These are phyloP conservation scores for Boletellus deceptivus DNA, from an alignment of 1,284 basidiomycete species.

Conservation along the genomic window DNA sequence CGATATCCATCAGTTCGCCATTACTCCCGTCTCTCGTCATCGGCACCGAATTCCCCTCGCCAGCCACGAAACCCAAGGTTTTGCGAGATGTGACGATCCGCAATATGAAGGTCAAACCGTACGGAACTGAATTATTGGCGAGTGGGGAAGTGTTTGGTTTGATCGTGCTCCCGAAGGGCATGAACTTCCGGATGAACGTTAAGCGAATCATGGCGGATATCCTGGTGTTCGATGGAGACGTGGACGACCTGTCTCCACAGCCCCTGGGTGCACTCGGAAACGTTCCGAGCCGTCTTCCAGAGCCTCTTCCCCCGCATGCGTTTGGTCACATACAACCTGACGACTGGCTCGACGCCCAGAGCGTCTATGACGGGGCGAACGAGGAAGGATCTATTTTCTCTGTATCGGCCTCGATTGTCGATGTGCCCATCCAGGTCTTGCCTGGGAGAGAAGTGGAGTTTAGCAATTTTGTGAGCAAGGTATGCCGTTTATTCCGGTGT, in stretches of 20 bases:
- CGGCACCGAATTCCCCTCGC: conserved; percentile 59
- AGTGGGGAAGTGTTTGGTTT: conserved; percentile 64
- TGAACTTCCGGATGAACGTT: conserved; percentile 61
- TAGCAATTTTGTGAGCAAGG: conserved; percentile 71
- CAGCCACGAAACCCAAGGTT: conserved; percentile 57
- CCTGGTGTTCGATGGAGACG: conserved; percentile 69
- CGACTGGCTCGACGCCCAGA: conserved; percentile 61
- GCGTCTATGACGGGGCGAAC: conserved; percentile 41
- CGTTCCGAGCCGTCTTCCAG: conserved; percentile 48
- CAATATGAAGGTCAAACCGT: conserved; percentile 67
- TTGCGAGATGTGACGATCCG: conserved; percentile 67
- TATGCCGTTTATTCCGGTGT: conserved; percentile 24
- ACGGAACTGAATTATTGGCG: conserved; percentile 52
- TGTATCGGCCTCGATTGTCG: conserved; percentile 61
- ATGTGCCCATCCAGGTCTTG: conserved; percentile 71
- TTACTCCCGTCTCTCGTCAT: conserved; percentile 49
- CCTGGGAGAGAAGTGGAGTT: conserved; percentile 73
- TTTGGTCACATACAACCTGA: conserved; percentile 71
- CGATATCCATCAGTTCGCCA: conserved; percentile 56
- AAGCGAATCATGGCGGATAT: conserved; percentile 68
- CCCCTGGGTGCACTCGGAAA: conserved; percentile 13
- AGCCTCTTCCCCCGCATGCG: conserved; percentile 63
- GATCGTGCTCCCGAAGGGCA: conserved; percentile 63
- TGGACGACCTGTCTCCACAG: conserved; percentile 34
- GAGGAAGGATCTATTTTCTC: conserved; percentile 53